Conservation (phyloP, 2,329 filamentous ascomycete genomes). For the Phialemonium atrogriseum region DNA sequence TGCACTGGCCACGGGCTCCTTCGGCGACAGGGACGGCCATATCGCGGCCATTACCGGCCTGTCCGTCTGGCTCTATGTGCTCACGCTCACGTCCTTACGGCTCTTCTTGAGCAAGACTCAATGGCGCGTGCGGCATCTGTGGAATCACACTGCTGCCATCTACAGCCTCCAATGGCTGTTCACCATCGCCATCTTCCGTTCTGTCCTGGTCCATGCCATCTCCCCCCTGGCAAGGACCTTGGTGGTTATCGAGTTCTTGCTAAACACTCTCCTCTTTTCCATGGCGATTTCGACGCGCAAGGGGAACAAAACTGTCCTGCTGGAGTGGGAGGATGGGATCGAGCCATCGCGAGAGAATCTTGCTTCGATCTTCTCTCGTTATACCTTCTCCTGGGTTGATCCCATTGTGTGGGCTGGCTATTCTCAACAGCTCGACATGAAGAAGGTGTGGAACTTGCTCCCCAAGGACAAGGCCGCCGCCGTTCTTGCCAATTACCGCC, state of each 20-base stretch:
- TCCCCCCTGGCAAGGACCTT: slow-evolving; percentile 56
- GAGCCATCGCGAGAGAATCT: slow-evolving; percentile 80
- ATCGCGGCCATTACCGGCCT: slow-evolving; percentile 61
- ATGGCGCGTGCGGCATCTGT: slow-evolving; percentile 65
- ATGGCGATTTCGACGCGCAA: slow-evolving; percentile 78
- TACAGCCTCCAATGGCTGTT: slow-evolving; percentile 81
- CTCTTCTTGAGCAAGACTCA: slow-evolving; percentile 57
- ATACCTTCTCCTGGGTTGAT: slow-evolving; percentile 88
- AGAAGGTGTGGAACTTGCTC: slow-evolving; percentile 85
- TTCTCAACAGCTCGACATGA: slow-evolving; percentile 71
- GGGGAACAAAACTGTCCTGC: slow-evolving; percentile 79
- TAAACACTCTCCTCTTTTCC: slow-evolving; percentile 65
- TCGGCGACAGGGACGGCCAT: slow-evolving; percentile 46
- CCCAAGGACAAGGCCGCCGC: slow-evolving; percentile 79
- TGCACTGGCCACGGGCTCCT: slow-evolving; percentile 52
- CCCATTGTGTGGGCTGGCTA: slow-evolving; percentile 83
- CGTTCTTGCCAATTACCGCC: slow-evolving; percentile 75
- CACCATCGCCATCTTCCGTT: slow-evolving; percentile 70
- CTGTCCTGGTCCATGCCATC: slow-evolving; percentile 68
- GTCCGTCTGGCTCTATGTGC: slow-evolving; percentile 71
- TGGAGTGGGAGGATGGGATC: slow-evolving; percentile 85
- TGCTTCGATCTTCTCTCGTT: slow-evolving; percentile 80
- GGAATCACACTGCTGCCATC: slow-evolving; percentile 85
- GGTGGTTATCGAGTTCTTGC: slow-evolving; percentile 63
- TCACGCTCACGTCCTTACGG: slow-evolving; percentile 64